Conservation (phyloP, 2,329 filamentous ascomycete genomes). For the Clarireedia monteithiana region DNA sequence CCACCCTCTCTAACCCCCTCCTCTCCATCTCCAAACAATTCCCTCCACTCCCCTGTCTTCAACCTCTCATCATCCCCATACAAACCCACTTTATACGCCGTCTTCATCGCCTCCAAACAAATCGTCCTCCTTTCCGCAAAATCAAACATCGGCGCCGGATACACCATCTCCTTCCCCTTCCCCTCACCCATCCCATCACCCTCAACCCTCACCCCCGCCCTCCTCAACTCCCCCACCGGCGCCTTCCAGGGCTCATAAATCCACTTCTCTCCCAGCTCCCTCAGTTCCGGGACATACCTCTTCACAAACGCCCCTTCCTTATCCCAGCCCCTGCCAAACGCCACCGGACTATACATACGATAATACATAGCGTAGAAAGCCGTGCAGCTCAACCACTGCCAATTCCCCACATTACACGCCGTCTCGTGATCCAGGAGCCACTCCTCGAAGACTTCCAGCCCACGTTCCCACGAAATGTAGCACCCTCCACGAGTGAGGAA, state of each 20-base stretch:
- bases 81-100: slow-evolving; percentile 57
- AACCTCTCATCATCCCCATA: slow-evolving; percentile 57
- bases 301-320: slow-evolving; percentile 57
- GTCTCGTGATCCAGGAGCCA: slow-evolving; percentile 68
- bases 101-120: slow-evolving; percentile 63
- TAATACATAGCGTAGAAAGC: slow-evolving; percentile 70
- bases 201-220: slow-evolving; percentile 36
- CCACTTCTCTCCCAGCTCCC: slow-evolving; percentile 53
- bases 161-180: not conserved
- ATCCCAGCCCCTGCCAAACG: slow-evolving; percentile 72
- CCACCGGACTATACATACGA: slow-evolving; percentile 61
- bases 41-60: slow-evolving; percentile 49
- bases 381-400: slow-evolving; percentile 70
- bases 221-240: slow-evolving; percentile 58
- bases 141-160: slow-evolving; percentile 59
- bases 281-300: slow-evolving; percentile 60
- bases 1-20: slow-evolving; percentile 20
- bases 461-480: slow-evolving; percentile 73
- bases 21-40: slow-evolving; percentile 36
- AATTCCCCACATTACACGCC: slow-evolving; percentile 67
- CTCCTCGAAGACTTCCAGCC: slow-evolving; percentile 72
- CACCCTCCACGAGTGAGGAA: slow-evolving; percentile 75
- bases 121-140: slow-evolving; percentile 53
- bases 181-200: not conserved
- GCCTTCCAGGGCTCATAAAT: slow-evolving; percentile 79